Percentiles rank a stretch among this genome's conserved stretches.
phyloP scores from a whole-genome alignment of 2,329 filamentous ascomycete genomes.

The Apiospora saccharicola region DNA sequence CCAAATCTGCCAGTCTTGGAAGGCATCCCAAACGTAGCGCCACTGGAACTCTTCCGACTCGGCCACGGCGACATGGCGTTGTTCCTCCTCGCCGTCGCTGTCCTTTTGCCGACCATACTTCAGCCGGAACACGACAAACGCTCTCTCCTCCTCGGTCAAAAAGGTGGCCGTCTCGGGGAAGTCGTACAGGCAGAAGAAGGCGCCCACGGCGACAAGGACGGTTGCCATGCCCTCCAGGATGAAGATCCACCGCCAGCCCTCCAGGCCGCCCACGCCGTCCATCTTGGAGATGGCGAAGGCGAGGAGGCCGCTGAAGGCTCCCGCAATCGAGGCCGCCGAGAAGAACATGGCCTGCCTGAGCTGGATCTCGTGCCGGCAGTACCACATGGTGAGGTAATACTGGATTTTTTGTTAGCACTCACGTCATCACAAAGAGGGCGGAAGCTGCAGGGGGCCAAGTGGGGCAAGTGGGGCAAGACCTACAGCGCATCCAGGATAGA shows the following conservation, averaged over 20 bases:
- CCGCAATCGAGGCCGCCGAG: conserved; percentile 80
- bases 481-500: conserved; percentile 45
- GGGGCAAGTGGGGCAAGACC: conserved; percentile 25
- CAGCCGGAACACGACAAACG: conserved; percentile 74
- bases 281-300: conserved; percentile 75
- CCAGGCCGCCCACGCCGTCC: conserved; percentile 66
- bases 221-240: conserved; percentile 76
- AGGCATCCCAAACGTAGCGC: conserved; percentile 39
- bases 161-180: conserved; percentile 83
- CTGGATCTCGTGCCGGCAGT: conserved; percentile 63
- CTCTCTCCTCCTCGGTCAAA: conserved; percentile 73
- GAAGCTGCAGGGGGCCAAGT: neutral
- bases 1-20: conserved; percentile 51
- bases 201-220: conserved; percentile 65
- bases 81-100: conserved; percentile 33
- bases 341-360: conserved; percentile 77
- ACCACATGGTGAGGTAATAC: conserved; percentile 66
- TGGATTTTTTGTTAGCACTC: conserved; percentile 32
- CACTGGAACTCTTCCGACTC: conserved; percentile 29
- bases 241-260: conserved; percentile 72
- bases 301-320: conserved; percentile 77
- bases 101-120: conserved; percentile 49
- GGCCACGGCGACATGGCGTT: conserved; percentile 46
- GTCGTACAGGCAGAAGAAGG: conserved; percentile 79
- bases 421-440: neutral